Evolutionary conservation across 306 rosid species (phyloP).

Genomic region (Hylodesmum podocarpum): DNA sequence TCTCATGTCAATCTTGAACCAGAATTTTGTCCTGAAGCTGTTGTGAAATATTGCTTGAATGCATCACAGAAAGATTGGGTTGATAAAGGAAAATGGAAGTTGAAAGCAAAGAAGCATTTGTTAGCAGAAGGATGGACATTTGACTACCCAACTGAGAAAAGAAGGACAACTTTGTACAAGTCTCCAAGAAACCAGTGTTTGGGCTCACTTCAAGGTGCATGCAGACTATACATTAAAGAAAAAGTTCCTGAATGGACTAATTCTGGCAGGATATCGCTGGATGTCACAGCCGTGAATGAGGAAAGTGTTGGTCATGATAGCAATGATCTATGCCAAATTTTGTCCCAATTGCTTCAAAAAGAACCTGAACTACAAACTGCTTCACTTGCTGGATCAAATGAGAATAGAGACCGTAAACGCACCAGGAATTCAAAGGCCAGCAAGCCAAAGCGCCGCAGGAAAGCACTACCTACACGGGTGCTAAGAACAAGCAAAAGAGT

Average conservation of each 20-base stretch:
- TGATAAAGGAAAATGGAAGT: constrained; percentile 22
- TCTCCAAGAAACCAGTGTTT: constrained; percentile 47
- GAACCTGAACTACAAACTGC: constrained; percentile 28
- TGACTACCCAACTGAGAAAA: constrained; percentile 31
- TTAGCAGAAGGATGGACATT: constrained; percentile 53
- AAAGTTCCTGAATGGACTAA: constrained; percentile 24
- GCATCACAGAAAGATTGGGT: not conserved
- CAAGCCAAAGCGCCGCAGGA: constrained; percentile 28
- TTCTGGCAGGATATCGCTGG: constrained; percentile 19
- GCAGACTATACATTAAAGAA: constrained; percentile 46
- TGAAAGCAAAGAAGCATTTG: constrained; percentile 51
- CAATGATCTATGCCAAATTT: constrained; percentile 24
- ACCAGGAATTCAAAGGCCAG: constrained; percentile 29
- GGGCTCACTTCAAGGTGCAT: constrained; percentile 51
- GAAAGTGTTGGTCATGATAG: constrained; percentile 22
- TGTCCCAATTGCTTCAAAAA: constrained; percentile 39
- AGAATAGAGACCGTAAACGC: constrained; percentile 11
- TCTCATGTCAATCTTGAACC: constrained; percentile 30
- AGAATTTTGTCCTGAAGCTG: constrained; percentile 47
- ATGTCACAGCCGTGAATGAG: constrained; percentile 17
- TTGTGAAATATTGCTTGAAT: constrained; percentile 41
- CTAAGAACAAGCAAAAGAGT: constrained; percentile 67
- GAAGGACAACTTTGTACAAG: constrained; percentile 39
- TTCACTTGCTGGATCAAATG: constrained; percentile 20
- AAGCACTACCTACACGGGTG: constrained; percentile 27